Evolutionary conservation across 2,329 filamentous ascomycete genomes (phyloP).

Genomic region (Metarhizium album): DNA sequence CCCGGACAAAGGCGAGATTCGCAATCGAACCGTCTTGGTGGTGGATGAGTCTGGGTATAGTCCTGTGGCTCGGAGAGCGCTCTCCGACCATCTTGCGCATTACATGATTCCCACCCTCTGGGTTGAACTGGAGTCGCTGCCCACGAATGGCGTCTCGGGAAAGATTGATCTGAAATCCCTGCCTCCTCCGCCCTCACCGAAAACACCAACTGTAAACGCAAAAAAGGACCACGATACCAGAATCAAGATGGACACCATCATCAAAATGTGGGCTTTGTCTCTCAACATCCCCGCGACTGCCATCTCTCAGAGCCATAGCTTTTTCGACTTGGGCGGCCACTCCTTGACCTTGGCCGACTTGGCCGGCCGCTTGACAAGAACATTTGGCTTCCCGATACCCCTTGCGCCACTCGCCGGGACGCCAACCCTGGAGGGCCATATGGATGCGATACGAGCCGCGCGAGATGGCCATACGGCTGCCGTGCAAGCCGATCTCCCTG

Average conservation of each 20-base stretch:
- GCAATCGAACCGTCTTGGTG: conserved; percentile 48
- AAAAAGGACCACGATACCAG: conserved; percentile 47
- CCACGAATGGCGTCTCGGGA: conserved; percentile 68
- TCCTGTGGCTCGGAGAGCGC: conserved; percentile 52
- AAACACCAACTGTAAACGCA: conserved; percentile 26
- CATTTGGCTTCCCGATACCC: conserved; percentile 63
- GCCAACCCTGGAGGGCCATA: conserved; percentile 61
- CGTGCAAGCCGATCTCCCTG: conserved; percentile 64
- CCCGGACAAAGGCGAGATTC: conserved; percentile 47
- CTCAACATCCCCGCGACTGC: conserved; percentile 52
- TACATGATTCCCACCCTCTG: conserved; percentile 77
- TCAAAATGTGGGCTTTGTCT: conserved; percentile 60
- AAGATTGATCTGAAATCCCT: conserved; percentile 66
- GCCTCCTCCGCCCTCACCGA: conserved; percentile 50
- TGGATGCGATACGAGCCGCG: conserved; percentile 59
- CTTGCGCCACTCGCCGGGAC: conserved; percentile 60
- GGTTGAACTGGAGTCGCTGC: conserved; percentile 60
- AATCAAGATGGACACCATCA: conserved; percentile 56
- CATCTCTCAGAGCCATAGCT: conserved; percentile 62
- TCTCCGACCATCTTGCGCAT: conserved; percentile 59
- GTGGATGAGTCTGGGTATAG: conserved; percentile 64
- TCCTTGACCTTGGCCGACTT: conserved; percentile 69
- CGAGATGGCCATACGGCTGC: conserved; percentile 63
- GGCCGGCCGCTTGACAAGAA: conserved; percentile 56
- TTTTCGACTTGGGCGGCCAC: conserved; percentile 74